A percentile compares a stretch with the other conserved stretches of the same genome.
These are phyloP conservation scores for Aspergillus sp. DNA, from an alignment of 2,329 filamentous ascomycete species.

Conservation along the genomic window DNA sequence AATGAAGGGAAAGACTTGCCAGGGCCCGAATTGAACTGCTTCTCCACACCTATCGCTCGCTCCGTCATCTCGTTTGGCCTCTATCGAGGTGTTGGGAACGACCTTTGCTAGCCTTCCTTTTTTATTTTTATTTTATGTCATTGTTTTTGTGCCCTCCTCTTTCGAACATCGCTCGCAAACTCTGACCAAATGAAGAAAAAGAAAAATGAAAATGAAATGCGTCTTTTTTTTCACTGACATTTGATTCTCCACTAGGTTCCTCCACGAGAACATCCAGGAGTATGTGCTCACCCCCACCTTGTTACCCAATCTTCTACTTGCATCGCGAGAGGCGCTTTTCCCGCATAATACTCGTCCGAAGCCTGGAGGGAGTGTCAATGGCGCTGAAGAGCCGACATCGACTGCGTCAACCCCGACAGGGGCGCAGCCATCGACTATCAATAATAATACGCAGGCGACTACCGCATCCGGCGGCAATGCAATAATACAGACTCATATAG, in stretches of 20 bases:
- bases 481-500: constrained; percentile 12
- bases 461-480: constrained; percentile 22
- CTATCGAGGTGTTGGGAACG: neutral
- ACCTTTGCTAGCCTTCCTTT: constrained; percentile 8
- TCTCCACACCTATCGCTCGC: constrained; percentile 6
- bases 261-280: constrained; percentile 54
- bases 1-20: neutral
- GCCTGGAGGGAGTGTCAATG: constrained; percentile 14
- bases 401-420: constrained; percentile 3
- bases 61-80: neutral
- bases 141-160: neutral
- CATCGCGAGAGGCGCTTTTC: constrained; percentile 76
- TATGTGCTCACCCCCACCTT: constrained; percentile 63
- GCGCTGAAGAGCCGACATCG: constrained; percentile 10
- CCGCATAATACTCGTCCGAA: constrained; percentile 77
- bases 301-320: constrained; percentile 59
- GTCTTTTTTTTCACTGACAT: constrained; percentile 6
- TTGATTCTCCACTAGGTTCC: constrained; percentile 36
- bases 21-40: constrained; percentile 4
- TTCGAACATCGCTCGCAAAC: neutral
- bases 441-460: constrained; percentile 13
- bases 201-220: neutral
- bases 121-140: neutral
- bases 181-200: neutral
- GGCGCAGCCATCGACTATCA: constrained; percentile 23